phyloP scores from a whole-genome alignment of 1,284 basidiomycete species.

The Porodaedalea pini region DNA sequence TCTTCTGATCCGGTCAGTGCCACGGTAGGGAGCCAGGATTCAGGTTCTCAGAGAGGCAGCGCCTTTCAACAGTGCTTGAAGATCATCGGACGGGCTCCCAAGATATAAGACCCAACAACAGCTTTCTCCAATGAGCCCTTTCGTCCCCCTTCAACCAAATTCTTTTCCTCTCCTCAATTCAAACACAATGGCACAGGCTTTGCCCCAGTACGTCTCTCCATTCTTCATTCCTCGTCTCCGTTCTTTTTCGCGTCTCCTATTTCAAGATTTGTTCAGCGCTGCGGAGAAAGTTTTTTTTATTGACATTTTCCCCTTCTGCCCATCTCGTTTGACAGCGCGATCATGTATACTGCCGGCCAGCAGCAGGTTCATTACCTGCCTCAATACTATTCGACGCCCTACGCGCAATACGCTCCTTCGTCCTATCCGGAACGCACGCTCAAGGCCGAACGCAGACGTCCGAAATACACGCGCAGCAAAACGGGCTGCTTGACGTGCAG shows the following conservation, averaged over 20 bases:
- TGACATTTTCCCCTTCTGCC: not conserved
- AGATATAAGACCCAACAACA: conserved; percentile 7
- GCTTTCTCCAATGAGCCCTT: conserved; percentile 4
- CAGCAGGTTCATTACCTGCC: conserved; percentile 16
- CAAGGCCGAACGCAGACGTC: conserved; percentile 26
- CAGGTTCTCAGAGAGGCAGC: not conserved
- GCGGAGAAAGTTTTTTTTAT: not conserved
- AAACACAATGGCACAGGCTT: conserved; percentile 16
- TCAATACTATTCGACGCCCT: conserved; percentile 17
- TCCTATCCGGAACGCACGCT: conserved; percentile 16
- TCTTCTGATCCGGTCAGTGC: conserved; percentile 17
- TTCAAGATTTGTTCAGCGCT: not conserved
- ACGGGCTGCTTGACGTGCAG: conserved; percentile 32
- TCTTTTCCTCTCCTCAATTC: not conserved
- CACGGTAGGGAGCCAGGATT: too few relatives aligned
- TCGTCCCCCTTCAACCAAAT: conserved; percentile 5
- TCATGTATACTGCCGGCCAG: conserved; percentile 12
- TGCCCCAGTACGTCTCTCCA: conserved; percentile 18
- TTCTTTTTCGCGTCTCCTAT: not conserved
- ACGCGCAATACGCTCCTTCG: conserved; percentile 14
- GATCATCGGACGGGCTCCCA: not conserved
- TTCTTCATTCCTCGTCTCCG: not conserved
- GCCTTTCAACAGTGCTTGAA: conserved; percentile 1
- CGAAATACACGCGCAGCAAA: conserved; percentile 33
- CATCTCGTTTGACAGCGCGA: conserved; percentile 1